Evolutionary conservation across 2,329 filamentous ascomycete species (phyloP).

Genomic region (Aureobasidium pullulans): DNA sequence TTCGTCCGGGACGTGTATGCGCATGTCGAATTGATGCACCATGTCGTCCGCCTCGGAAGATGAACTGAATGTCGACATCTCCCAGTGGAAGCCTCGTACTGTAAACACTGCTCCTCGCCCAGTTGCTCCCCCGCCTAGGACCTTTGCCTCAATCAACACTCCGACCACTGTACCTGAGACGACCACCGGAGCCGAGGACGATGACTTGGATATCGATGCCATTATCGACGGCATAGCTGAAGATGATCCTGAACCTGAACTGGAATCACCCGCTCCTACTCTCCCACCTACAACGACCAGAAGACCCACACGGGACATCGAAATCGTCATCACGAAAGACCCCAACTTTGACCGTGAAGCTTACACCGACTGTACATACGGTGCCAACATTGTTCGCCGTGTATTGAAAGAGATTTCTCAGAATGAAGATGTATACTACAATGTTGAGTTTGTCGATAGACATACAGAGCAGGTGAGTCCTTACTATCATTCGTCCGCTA

Average conservation of each 20-base stretch:
- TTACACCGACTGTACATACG: conserved; percentile 23
- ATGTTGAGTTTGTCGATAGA: conserved; percentile 36
- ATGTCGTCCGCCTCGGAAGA: conserved; percentile 21
- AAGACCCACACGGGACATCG: not conserved
- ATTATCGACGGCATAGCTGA: not conserved
- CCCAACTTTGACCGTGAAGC: conserved; percentile 1
- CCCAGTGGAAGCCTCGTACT: conserved; percentile 21
- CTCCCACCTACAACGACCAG: not conserved
- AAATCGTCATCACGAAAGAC: conserved; percentile 1
- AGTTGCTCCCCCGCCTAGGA: not conserved
- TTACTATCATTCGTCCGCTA: not conserved
- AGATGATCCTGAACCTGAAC: not conserved
- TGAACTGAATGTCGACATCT: conserved; percentile 22
- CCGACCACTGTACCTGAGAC: not conserved
- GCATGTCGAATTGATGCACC: not conserved
- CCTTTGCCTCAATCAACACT: conserved; percentile 6
- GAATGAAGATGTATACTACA: conserved; percentile 30
- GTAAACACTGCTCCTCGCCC: not conserved
- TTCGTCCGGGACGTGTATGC: not conserved
- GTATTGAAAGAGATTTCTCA: conserved; percentile 33
- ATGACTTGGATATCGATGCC: conserved; percentile 7
- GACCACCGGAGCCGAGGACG: not conserved
- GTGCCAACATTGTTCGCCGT: conserved; percentile 27
- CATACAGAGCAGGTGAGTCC: conserved; percentile 35
- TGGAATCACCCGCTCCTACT: not conserved